Evolutionary conservation across 768 basidiomycete species (phyloP).

Genomic region (Rhizopogon roseolus): DNA sequence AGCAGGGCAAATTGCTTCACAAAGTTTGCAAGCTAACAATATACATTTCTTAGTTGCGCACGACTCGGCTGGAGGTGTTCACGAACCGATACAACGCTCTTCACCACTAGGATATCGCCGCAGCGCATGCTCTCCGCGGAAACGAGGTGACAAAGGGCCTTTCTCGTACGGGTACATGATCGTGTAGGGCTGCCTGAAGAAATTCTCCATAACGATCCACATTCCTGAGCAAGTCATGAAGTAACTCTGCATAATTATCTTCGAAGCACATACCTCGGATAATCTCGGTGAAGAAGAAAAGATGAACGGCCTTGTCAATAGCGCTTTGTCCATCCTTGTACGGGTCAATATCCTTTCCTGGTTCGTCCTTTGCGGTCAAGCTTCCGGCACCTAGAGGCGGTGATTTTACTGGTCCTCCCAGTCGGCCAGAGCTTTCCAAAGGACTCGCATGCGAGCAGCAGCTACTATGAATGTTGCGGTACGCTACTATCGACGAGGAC

Average conservation of each 20-base stretch:
- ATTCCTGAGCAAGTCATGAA: slow-evolving; percentile 57
- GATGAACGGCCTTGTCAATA: slow-evolving; percentile 90
- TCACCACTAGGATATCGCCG: slow-evolving; percentile 96
- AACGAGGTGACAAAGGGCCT: slow-evolving; percentile 94
- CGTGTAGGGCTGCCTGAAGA: slow-evolving; percentile 94
- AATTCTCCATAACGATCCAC: slow-evolving; percentile 94
- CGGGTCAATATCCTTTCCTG: slow-evolving; percentile 54
- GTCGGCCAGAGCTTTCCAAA: slow-evolving; percentile 8
- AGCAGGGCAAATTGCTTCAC: slow-evolving; percentile 98
- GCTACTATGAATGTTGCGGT: slow-evolving; percentile 34
- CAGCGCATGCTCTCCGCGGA: slow-evolving; percentile 97
- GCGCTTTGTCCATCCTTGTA: slow-evolving; percentile 83
- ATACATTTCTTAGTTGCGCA: not conserved
- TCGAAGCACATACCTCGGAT: slow-evolving; percentile 64
- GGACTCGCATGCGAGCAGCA: slow-evolving; percentile 17
- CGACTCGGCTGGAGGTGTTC: slow-evolving; percentile 3
- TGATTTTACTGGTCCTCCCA: slow-evolving; percentile 25
- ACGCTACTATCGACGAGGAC: slow-evolving; percentile 35
- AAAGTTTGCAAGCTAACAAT: slow-evolving; percentile 88
- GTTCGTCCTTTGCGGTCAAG: slow-evolving; percentile 33
- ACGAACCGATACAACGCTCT: slow-evolving; percentile 95
- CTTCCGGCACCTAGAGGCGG: slow-evolving; percentile 27
- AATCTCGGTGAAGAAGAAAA: slow-evolving; percentile 99
- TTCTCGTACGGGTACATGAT: slow-evolving; percentile 99
- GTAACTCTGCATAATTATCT: slow-evolving; percentile 1